Evolutionary conservation across 805 yeast species (phyloP).

Genomic region (Metschnikowia gelsemii): DNA sequence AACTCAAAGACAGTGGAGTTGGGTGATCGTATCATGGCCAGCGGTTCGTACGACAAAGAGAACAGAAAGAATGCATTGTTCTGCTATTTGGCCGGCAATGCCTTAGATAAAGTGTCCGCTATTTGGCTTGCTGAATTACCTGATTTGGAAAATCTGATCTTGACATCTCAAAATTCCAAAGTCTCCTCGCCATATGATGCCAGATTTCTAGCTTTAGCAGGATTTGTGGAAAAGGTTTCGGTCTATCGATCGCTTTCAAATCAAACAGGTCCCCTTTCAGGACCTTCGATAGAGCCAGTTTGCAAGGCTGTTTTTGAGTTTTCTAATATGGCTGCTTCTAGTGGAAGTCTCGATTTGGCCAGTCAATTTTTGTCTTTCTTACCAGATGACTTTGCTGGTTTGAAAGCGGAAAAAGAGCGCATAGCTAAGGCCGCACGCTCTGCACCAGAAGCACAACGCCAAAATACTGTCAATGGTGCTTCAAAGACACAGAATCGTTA

Average conservation of each 20-base stretch:
- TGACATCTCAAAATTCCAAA: conserved; percentile 45
- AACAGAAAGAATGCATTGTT: conserved; percentile 72
- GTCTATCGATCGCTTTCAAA: conserved; percentile 60
- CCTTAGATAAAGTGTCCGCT: conserved; percentile 71
- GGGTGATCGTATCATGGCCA: conserved; percentile 69
- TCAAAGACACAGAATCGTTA: conserved; percentile 7
- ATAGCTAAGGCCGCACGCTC: conserved; percentile 61
- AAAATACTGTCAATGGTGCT: conserved; percentile 3
- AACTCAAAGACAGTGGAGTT: conserved; percentile 57
- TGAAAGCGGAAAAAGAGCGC: conserved; percentile 74
- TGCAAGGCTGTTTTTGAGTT: conserved; percentile 75
- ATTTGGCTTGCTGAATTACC: conserved; percentile 81
- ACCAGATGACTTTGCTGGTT: conserved; percentile 72
- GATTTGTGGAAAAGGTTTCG: conserved; percentile 79
- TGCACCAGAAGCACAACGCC: neutral
- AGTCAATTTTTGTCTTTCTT: conserved; percentile 62
- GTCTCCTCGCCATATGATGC: conserved; percentile 72
- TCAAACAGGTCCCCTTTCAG: conserved; percentile 33
- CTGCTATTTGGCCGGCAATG: conserved; percentile 77
- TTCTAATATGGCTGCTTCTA: conserved; percentile 72
- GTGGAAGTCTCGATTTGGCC: conserved; percentile 84
- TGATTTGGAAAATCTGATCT: conserved; percentile 39
- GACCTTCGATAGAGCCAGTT: conserved; percentile 48
- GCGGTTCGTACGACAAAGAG: conserved; percentile 20
- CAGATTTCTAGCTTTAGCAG: conserved; percentile 75